Evolutionary conservation across 2,329 filamentous ascomycete species (phyloP), one percentile per base, ranked within the genome.

Genomic region (Chaetomiaceae sp.): DNA sequence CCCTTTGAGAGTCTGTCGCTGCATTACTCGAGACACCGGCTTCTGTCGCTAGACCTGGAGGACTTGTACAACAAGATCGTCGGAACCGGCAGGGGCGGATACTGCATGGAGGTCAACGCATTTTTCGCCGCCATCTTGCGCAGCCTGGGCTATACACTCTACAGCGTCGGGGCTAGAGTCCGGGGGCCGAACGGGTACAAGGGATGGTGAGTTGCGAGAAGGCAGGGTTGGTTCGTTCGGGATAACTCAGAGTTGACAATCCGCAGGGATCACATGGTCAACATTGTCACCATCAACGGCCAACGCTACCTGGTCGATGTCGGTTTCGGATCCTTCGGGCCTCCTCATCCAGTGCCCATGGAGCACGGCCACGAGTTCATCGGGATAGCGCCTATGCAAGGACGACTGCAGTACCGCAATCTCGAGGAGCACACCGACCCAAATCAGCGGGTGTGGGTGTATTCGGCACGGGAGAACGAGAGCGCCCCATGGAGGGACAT

Each of bases 181-280:
- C 64, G 59, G 5, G 40, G 53, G 0, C 54, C 52, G 1, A 53
- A 23, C 16, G 60, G 51, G 14, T 68, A 56, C 51, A 59, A 34
- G 33, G 67, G 62, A 27, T 63, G 61, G 67, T 69, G 37, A 53
- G 64, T 54, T 4, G 7, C 14, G 5, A 5, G 5, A 4, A 33
- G 14, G 14, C 30, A 33, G 14, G 9, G 25, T 27, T 27, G 30
- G 5, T 18, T 18, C n/a, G 9, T 7, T 36, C 14, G 32, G 8
- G 33, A 6, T 36, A 36, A 36, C 9, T 16, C 10, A n/a, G n/a
- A 27, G 25, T 27, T 27, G 5, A 27, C 32, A 21, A 5, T 61
- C 46, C 56, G 66, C 27, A 75, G 80, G 79, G 68, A 70, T 13
- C 82, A 86, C 64, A 79, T 84, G 72, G 69, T 82, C 49, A 79